A percentile compares a stretch with the other conserved stretches of the same genome.
phyloP scores from a whole-genome alignment of 371 early-diverging fungal species.

The Lichtheimia ramosa region DNA sequence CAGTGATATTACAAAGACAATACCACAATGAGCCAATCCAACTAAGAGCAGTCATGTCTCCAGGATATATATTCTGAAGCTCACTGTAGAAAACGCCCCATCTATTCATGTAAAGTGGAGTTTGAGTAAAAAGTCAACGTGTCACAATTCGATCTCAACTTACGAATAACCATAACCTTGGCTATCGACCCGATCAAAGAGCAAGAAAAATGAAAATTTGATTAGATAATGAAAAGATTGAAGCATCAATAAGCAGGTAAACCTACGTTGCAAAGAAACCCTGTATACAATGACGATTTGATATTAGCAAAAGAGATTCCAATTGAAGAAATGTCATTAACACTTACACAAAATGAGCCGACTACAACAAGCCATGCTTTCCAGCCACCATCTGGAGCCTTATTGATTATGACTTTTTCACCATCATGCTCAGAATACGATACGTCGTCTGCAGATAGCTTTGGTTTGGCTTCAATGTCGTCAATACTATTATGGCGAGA shows the following conservation, averaged over 20 bases:
- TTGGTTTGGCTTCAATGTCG: neutral
- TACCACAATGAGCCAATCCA: constrained; percentile 49
- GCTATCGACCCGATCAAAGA: constrained; percentile 10
- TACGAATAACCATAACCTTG: constrained; percentile 30
- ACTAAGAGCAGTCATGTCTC: constrained; percentile 28
- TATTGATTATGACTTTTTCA: neutral
- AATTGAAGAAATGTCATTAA: neutral
- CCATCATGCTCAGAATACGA: neutral
- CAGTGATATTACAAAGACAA: constrained; percentile 32
- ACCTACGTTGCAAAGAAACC: constrained; percentile 38
- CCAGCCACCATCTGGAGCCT: constrained; percentile 31
- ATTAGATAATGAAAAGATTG: neutral
- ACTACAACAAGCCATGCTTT: constrained; percentile 44
- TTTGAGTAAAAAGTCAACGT: neutral
- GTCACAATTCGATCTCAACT: neutral
- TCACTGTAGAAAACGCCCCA: constrained; percentile 39
- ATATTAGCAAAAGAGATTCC: neutral
- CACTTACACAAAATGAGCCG: constrained; percentile 46
- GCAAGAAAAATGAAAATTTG: neutral
- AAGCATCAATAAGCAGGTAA: neutral
- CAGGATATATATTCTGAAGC: constrained; percentile 32
- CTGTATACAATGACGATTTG: constrained; percentile 7
- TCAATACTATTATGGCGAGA: neutral
- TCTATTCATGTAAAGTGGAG: constrained; percentile 20
- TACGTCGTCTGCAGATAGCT: neutral